Base-by-base conservation (phyloP, 2,329 filamentous ascomycete genomes). In the Paraphoma chrysanthemicola region DNA sequence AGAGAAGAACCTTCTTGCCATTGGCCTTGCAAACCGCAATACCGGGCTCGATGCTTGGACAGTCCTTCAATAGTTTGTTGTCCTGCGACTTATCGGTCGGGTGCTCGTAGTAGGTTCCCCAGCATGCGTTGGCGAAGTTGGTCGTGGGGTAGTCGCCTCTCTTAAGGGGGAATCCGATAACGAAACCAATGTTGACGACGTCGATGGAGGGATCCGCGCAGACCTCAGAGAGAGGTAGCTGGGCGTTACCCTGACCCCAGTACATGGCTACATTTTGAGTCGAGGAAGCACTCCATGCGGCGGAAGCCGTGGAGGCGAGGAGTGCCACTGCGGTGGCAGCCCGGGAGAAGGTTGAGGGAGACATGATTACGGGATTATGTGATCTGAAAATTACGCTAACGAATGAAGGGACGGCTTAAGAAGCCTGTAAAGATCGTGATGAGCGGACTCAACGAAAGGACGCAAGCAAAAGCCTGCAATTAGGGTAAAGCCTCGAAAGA, bases 131-230 rank as follows among this genome's bases (percentile, higher is more conserved):
- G 28, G 66, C 71, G 66, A 86, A 86, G 73, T 87, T 85, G 11
- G 79, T 81, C 10, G 78, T 79, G 5, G 85, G 84, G 59, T 78
- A 84, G 36, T 79, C 80, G 39, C 76, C 78, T 16, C 69, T 67
- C 44, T 79, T 75, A 50, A 81, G 76, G 0, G 85, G 84, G 63
- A 86, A 86, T 39, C 74, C 62, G 60, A 84, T 84, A 53, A 87
- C 76, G 62, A 87, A 87, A 4, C 76, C 83, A 56, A 87, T 71
- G 57, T 82, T 83, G 68, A 87, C 83, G 47, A 87, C 82, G 59
- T 87, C 85, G 54, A 85, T 70, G 31, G 76, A 78, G 0, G 78
- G 72, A 51, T 85, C 81, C 38, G 78, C 66, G 71, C 85, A 87
- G 62, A 83, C 82, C 48, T 82, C 75, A 36, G 77, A 71, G 18